phyloP scores from a whole-genome alignment of 192 early-diverging fungal species.

The Kappamyces sp. region DNA sequence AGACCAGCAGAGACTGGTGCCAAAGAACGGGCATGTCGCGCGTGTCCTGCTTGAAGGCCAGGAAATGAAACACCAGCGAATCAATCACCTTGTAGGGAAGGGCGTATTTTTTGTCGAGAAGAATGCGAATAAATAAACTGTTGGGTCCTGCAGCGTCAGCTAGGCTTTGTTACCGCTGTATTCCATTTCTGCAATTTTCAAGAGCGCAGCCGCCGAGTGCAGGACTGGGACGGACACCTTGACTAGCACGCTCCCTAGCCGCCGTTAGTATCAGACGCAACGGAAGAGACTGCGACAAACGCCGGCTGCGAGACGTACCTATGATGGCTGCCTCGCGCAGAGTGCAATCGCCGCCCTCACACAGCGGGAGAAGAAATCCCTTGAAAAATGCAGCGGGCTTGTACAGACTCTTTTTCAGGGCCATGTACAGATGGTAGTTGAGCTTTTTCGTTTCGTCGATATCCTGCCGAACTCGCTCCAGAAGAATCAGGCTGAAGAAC shows the following conservation, averaged over 20 bases:
- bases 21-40: conserved; percentile 90
- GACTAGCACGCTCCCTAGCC: conserved; percentile 69
- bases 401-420: conserved; percentile 93
- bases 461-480: conserved; percentile 90
- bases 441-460: conserved; percentile 97
- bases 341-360: conserved; percentile 79
- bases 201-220: conserved; percentile 88
- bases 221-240: conserved; percentile 92
- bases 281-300: no score
- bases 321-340: conserved; percentile 94
- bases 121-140: conserved; percentile 87
- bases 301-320: not conserved
- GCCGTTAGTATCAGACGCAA: no score
- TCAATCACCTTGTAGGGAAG: conserved; percentile 96
- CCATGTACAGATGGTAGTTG: conserved; percentile 95
- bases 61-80: conserved; percentile 91
- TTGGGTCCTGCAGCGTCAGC: conserved; percentile 58
- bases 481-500: conserved; percentile 81
- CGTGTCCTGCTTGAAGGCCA: conserved; percentile 74
- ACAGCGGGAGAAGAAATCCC: conserved; percentile 92
- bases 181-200: conserved; percentile 95
- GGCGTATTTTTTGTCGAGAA: conserved; percentile 98
- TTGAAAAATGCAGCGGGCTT: conserved; percentile 98
- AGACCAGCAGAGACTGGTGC: conserved; percentile 94
- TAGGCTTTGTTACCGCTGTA: conserved; percentile 63